A percentile compares a stretch with the other conserved stretches of the same genome.
These are phyloP conservation scores for Fusarium xylarioides DNA, from an alignment of 2,329 filamentous ascomycete genomes.

Conservation along the genomic window DNA sequence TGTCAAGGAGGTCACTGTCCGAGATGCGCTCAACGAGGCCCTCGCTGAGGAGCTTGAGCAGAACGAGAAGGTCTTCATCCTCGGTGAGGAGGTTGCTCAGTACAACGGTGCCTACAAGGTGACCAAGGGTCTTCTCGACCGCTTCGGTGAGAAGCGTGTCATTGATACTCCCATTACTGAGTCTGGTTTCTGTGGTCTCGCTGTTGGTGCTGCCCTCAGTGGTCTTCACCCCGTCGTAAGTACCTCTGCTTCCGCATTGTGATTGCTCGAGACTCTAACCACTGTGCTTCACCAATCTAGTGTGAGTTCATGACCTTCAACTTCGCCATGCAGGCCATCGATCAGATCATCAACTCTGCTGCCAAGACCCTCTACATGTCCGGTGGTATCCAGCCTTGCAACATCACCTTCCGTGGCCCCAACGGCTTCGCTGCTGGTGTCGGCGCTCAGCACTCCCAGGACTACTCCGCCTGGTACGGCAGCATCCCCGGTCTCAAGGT, in stretches of 20 bases:
- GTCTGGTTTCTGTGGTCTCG: constrained; percentile 92
- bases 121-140: constrained; percentile 95
- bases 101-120: constrained; percentile 99
- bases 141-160: constrained; percentile 95
- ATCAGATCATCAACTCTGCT: constrained; percentile 98
- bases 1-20: constrained; percentile 92
- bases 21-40: constrained; percentile 97
- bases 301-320: constrained; percentile 99
- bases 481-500: constrained; percentile 98
- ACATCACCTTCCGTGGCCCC: constrained; percentile 99
- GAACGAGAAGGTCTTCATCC: constrained; percentile 93
- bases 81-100: constrained; percentile 98
- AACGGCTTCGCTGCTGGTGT: constrained; percentile 98
- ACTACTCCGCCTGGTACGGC: constrained; percentile 98
- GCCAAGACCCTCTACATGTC: constrained; percentile 99
- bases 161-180: constrained; percentile 99
- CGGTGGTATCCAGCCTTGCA: constrained; percentile 98
- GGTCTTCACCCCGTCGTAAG: constrained; percentile 93
- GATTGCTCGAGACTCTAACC: constrained; percentile 18
- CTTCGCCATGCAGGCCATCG: constrained; percentile 99
- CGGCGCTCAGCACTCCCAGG: constrained; percentile 97
- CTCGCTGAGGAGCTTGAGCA: constrained; percentile 95
- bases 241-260: constrained; percentile 37
- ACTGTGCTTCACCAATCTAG: constrained; percentile 53
- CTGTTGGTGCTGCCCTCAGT: constrained; percentile 92